Base-by-base conservation (phyloP, 345 rosid genomes). In the Salix purpurea region DNA sequence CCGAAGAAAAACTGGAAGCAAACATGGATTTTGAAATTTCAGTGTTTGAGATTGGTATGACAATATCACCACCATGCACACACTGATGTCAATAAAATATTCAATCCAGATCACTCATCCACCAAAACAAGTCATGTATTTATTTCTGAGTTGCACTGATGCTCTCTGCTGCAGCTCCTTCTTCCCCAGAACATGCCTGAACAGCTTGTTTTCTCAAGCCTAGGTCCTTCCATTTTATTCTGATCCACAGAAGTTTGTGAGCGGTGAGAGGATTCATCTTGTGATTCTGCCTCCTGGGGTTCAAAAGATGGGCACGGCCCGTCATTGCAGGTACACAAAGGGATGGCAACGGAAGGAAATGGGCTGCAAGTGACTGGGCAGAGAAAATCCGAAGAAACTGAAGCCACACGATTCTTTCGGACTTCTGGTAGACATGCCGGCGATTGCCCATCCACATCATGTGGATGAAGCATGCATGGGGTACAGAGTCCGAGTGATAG, bases 161-260 rank as follows among this genome's bases (percentile, higher is more conserved):
- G 89, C 88, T 96, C 99, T 85, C 99, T 87, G 85, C 94, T 96
- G 84, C 98, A 93, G 89, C 98, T 96, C 86, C 99, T 91, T 84
- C 97, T 86, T 75, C 98, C 92, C 99, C 99, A 96, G 54, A 96
- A 93, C 97, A 96, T 91, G 78, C 90, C 92, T 28, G 99, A 91
- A 70, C 99, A 96, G 18, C 86, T 93, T 42, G 97, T 89, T 79
- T 91, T 93, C 81, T 88, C 99, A 78, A 87, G 85, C 75, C 97
- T 84, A 2, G 92, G 82, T 79, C 92, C 97, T 77, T 87, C 97
- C 65, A 84, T 69, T 84, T 92, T 96, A 74, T 90, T 94, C 78
- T 87, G 92, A 61, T 87, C 97, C 14, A 77, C 80, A 34, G 88
- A 58, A 23, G 71, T 68, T 44, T 90, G 94, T 12, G 90, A 65